phyloP scores from a whole-genome alignment of 2,329 filamentous ascomycete genomes.

The Neofusicoccum sp. region DNA sequence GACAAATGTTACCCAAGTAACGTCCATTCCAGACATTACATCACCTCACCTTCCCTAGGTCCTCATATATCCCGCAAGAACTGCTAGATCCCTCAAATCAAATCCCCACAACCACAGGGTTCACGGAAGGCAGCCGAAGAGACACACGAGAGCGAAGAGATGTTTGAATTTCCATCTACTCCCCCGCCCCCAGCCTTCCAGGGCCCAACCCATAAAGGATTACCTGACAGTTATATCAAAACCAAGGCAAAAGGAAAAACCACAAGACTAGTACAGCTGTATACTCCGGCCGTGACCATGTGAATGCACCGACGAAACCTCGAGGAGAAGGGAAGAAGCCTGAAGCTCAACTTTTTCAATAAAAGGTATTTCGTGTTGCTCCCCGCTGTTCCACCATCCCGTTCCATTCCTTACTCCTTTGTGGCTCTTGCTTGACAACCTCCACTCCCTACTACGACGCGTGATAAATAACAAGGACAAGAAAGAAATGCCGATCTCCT shows the following conservation, averaged over 20 bases:
- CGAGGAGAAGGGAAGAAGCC: not conserved
- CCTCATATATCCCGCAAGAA: too few species aligned
- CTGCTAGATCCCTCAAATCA: too few species aligned
- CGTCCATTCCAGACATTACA: too few species aligned
- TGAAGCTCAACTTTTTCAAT: not conserved
- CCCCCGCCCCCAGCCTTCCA: too few species aligned
- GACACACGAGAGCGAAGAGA: too few species aligned
- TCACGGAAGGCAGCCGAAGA: too few species aligned
- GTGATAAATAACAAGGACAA: not conserved
- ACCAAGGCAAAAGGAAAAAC: not conserved
- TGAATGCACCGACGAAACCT: not conserved
- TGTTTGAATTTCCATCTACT: too few species aligned
- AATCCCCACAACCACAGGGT: too few species aligned
- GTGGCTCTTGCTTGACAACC: not conserved
- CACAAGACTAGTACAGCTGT: conserved; percentile 10
- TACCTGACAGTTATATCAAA: not conserved
- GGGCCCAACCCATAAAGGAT: too few species aligned
- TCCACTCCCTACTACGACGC: not conserved
- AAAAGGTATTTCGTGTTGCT: not conserved
- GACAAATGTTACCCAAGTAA: too few species aligned
- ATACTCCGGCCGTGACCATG: conserved; percentile 12
- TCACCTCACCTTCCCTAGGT: too few species aligned
- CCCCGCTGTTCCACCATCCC: not conserved
- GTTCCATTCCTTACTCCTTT: not conserved
- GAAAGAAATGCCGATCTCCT: not conserved